phyloP scores from a whole-genome alignment of 192 early-diverging fungal species.

The Spizellomyces sp. region DNA sequence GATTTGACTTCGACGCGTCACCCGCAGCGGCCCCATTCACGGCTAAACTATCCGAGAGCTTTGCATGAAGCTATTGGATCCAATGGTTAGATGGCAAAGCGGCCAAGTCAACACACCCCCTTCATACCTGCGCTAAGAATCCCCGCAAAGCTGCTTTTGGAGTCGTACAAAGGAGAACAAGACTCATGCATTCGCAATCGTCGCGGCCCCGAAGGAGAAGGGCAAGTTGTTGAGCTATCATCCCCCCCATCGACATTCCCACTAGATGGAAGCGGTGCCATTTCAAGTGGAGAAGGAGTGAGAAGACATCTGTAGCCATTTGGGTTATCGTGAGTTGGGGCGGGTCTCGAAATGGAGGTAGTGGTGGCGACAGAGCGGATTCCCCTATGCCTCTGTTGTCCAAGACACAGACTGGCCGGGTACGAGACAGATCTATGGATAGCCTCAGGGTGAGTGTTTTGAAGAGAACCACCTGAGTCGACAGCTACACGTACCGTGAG shows the following conservation, averaged over 20 bases:
- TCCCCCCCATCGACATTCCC: slow-evolving; percentile 39
- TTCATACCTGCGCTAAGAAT: too few species aligned
- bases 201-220: slow-evolving; percentile 27
- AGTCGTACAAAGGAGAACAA: too few species aligned
- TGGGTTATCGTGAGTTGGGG: slow-evolving; percentile 30
- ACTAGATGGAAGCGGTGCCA: slow-evolving; percentile 42
- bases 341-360: not conserved
- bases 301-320: slow-evolving; percentile 44
- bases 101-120: too few species aligned
- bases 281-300: slow-evolving; percentile 28
- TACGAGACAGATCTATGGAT: slow-evolving; percentile 1
- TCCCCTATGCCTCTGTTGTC: slow-evolving; percentile 46
- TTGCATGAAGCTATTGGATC: too few species aligned
- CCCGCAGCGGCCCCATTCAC: too few species aligned
- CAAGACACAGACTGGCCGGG: slow-evolving; percentile 36
- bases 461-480: not conserved
- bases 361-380: slow-evolving; percentile 8
- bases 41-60: too few species aligned
- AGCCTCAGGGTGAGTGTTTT: not conserved
- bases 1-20: too few species aligned
- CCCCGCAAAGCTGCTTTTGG: too few species aligned
- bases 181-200: slow-evolving; percentile 1
- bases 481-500: slow-evolving; percentile 1
- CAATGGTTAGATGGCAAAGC: too few species aligned
- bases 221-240: slow-evolving; percentile 26